Evolutionary conservation across 495 filamentous ascomycete genomes (phyloP), one percentile per base, ranked within the genome.

Genomic region (Diplogelasinospora grovesii): DNA sequence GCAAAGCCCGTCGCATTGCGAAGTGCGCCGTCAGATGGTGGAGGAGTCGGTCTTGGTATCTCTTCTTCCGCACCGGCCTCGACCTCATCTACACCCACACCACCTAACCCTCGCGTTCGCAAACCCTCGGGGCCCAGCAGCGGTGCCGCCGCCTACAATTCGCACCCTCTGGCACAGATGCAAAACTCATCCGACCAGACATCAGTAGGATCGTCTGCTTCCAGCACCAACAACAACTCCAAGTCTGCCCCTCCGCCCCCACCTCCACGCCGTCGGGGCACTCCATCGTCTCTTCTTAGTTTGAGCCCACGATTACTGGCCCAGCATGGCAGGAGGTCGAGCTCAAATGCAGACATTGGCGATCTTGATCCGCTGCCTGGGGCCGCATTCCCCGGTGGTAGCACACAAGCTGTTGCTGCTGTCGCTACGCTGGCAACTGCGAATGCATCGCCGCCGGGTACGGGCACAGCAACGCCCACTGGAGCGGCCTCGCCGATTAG

Each of bases 1-100:
- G 65, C 69, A 6, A 89, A 89, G 53, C 83, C 85, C n/a, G 63
- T 66, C 4, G 64, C 80, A 5, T 57, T 89, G 6, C 75, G 81
- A 23, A 71, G 69, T 29, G 15, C 50, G 27, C 61, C 37, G 10
- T 52, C 50, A 21, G 52, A 35, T 13, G 22, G n/a, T n/a, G n/a
- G n/a, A n/a, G n/a, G n/a, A n/a, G n/a, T 44, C 5, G 53, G 51
- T 6, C 16, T 42, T n/a, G 36, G 31, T 13, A 27, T 30, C 11
- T 28, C 38, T 13, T 41, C 14, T 22, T 16, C 13, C 54, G 53
- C 38, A 54, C 41, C n/a, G 16, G 27, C 16, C 39, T 48, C 15
- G 27, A n/a, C n/a, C n/a, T n/a, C n/a, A n/a, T n/a, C n/a, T n/a
- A n/a, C 46, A 26, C 43, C 43, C n/a, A 35, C 50, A 7, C 56